A percentile compares a stretch with the other conserved stretches of the same genome.
phyloP scores from a whole-genome alignment of 257 asterid genomes.

The Solanum infundibuliforme region DNA sequence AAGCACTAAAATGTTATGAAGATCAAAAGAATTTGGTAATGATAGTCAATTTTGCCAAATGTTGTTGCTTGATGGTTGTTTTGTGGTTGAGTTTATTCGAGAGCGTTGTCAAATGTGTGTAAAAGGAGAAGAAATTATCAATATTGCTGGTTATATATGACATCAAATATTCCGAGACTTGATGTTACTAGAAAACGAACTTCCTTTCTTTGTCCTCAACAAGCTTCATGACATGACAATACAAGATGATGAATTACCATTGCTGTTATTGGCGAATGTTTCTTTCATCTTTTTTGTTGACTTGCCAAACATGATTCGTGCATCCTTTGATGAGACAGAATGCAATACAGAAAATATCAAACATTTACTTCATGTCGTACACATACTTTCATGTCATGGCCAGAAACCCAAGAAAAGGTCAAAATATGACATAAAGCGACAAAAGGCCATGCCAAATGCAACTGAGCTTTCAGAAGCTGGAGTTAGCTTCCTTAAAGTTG shows the following conservation, averaged over 20 bases:
- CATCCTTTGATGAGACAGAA: background rate
- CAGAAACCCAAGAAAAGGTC: too few relatives aligned
- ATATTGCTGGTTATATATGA: too few relatives aligned
- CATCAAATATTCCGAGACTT: too few relatives aligned
- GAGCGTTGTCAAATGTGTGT: background rate
- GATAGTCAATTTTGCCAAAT: background rate
- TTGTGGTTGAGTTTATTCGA: constrained; percentile 6
- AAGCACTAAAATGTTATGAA: background rate
- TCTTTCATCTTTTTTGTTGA: background rate
- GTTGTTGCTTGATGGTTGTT: constrained; percentile 10
- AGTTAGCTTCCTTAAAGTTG: background rate
- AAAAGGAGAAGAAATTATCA: background rate
- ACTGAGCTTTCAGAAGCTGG: background rate
- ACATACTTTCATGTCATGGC: background rate
- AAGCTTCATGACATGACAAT: background rate
- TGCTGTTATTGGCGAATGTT: background rate
- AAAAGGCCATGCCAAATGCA: background rate
- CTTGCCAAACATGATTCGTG: background rate
- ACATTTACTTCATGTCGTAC: background rate
- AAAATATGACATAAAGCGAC: too few relatives aligned
- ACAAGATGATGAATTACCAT: background rate
- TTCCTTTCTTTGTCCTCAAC: too few relatives aligned
- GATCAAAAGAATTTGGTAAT: background rate
- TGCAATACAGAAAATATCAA: background rate
- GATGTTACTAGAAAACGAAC: too few relatives aligned